Evolutionary conservation across 2,329 filamentous ascomycete species (phyloP).

Genomic region (Beauveria sp.): DNA sequence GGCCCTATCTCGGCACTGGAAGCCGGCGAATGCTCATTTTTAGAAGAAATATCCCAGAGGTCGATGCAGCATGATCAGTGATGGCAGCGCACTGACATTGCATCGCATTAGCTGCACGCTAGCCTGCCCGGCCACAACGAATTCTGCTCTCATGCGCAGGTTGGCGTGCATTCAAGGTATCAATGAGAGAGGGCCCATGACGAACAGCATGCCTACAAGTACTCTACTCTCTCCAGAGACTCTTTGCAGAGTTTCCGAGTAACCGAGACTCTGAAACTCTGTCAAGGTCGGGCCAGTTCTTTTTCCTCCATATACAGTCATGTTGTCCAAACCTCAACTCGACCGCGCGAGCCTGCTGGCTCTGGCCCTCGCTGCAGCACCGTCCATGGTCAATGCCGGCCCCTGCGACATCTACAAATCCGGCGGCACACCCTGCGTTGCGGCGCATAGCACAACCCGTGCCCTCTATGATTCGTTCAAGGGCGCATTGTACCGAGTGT

Average conservation of each 20-base stretch:
- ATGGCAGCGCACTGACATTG: not conserved
- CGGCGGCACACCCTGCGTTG: constrained; percentile 51
- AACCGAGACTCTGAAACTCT: not conserved
- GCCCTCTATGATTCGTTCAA: constrained; percentile 48
- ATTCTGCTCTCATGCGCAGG: not conserved
- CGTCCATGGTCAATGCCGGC: constrained; percentile 37
- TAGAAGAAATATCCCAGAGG: no score
- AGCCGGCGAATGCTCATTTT: not conserved
- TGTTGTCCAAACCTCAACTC: not conserved
- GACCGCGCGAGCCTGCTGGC: not conserved
- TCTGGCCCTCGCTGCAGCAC: not conserved
- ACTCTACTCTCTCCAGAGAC: not conserved
- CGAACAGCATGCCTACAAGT: not conserved
- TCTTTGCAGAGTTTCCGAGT: not conserved
- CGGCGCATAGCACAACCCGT: constrained; percentile 55
- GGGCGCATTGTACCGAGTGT: constrained; percentile 51
- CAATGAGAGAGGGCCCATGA: not conserved
- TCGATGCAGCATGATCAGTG: not conserved
- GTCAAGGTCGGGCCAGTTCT: not conserved
- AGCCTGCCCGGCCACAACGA: not conserved
- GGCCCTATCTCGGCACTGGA: not conserved
- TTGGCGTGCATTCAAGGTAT: not conserved
- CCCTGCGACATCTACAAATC: constrained; percentile 54
- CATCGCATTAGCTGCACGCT: not conserved
- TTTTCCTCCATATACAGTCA: not conserved